phyloP scores from a whole-genome alignment of 208 protist species.

The Leishmania aethiopica region DNA sequence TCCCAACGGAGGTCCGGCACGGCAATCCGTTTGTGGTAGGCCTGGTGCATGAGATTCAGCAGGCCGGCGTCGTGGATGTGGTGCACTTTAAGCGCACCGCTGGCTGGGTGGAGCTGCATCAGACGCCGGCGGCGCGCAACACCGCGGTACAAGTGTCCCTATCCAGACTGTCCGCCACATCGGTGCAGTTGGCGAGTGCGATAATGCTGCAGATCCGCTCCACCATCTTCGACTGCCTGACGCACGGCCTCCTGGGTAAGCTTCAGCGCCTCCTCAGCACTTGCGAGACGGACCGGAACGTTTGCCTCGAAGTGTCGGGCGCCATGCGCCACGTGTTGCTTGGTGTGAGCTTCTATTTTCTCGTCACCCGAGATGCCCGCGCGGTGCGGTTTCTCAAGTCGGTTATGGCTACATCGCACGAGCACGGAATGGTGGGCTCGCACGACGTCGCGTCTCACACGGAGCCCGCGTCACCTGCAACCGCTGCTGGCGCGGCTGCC shows the following conservation, averaged over 20 bases:
- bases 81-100: constrained; percentile 61
- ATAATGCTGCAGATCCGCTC: constrained; percentile 22
- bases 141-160: constrained; percentile 20
- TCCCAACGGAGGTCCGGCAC: constrained; percentile 22
- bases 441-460: background rate
- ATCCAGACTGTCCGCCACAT: constrained; percentile 23
- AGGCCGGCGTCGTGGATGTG: constrained; percentile 60
- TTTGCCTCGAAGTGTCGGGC: constrained; percentile 30
- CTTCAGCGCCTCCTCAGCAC: constrained; percentile 18
- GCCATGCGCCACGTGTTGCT: constrained; percentile 42
- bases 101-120: constrained; percentile 73
- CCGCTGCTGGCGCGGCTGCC: background rate
- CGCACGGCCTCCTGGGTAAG: constrained; percentile 23
- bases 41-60: constrained; percentile 59
- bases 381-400: constrained; percentile 33
- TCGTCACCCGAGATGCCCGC: constrained; percentile 36
- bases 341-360: constrained; percentile 42
- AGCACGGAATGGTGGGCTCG: background rate
- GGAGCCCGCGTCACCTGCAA: background rate
- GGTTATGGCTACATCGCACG: constrained; percentile 17
- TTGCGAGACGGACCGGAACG: constrained; percentile 19
- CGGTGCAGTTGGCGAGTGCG: constrained; percentile 25
- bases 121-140: constrained; percentile 38
- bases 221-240: constrained; percentile 36
- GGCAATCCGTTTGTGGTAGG: constrained; percentile 40